These are phyloP conservation scores for Prorocentrum cordatum DNA, from an alignment of 169 alveolate genomes.

Conservation along the genomic window DNA sequence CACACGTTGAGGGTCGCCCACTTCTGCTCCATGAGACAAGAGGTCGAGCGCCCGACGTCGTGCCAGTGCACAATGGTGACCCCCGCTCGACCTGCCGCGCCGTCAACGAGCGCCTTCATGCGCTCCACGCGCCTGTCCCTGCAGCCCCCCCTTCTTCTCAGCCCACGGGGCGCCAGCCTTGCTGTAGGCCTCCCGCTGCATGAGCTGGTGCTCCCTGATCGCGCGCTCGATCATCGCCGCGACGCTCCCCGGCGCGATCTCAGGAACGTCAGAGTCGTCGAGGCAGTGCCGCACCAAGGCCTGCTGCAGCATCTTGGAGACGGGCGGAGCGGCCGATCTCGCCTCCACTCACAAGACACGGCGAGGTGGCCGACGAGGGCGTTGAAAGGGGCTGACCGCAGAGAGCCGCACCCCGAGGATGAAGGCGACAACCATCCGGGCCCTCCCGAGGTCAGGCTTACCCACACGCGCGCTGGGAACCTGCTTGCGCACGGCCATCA, in stretches of 20 bases:
- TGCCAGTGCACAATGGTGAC: too few species aligned
- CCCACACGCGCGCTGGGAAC: background rate
- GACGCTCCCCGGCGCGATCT: background rate
- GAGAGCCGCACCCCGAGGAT: background rate
- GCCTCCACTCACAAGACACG: background rate
- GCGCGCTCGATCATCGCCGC: background rate
- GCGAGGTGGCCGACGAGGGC: background rate
- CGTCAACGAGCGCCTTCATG: background rate
- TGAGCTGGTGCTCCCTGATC: background rate
- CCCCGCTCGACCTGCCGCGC: background rate
- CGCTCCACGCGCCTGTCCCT: background rate
- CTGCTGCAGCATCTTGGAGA: background rate
- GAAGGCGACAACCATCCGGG: background rate
- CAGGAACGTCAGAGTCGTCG: slow-evolving; percentile 21
- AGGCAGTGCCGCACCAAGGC: background rate
- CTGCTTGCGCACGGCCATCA: background rate
- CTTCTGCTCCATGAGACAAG: background rate
- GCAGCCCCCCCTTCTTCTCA: background rate
- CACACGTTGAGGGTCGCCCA: background rate
- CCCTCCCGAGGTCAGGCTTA: background rate
- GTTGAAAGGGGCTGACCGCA: slow-evolving; percentile 20
- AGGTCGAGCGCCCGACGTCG: background rate
- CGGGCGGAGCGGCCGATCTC: background rate
- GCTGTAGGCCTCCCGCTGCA: background rate
- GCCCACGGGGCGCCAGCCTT: background rate